Evolutionary conservation across 1,284 basidiomycete species (phyloP), one percentile per base, ranked within the genome.

Genomic region (Thelephora terrestris): DNA sequence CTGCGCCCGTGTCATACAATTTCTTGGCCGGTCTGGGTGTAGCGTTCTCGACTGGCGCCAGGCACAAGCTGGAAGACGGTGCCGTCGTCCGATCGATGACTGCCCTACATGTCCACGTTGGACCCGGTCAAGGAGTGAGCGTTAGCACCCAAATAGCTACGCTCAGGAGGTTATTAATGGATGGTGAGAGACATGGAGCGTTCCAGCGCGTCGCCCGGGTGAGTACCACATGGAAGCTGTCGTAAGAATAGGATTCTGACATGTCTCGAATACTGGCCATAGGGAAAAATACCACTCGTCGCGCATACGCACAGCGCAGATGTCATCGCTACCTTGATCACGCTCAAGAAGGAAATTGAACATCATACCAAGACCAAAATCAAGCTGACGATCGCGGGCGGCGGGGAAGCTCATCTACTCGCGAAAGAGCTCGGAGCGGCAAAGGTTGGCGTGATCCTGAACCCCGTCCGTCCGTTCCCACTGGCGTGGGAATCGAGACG

Each of bases 331-430:
- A 80, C 85, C 7, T 65, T 95, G 16, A 66, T 95, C 32, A 63
- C 73, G 14, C 70, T 95, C 50, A 91, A 91, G 71, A 70, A 71
- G 52, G 81, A 90, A 54, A 73, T 87, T 16, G 86, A 90, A 52
- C 55, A 56, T 0, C 52, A 58, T 39, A 71, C 62, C 1, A 60
- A 71, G 5, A 58, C 57, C 2, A 50, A 53, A 1, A 64, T 85
- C 18, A 73, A 68, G 49, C 59, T 87, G 58, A 82, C 78, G 2
- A 74, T 86, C 46, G 67, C 77, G 2, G 86, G 89, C 7, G 91
- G 71, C 0, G 64, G 77, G 0, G 91, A 95, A 62, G 79, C 87
- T 0, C 75, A 89, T 61, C 64, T 87, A 5, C 62, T 94, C 27
- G 89, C 91, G 2, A 69, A 78, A 43, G 81, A 92, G 55, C 67